A percentile compares a stretch with the other conserved stretches of the same genome.
Conservation (phyloP, 371 early-diverging fungal species). For the Massospora cicadina region DNA sequence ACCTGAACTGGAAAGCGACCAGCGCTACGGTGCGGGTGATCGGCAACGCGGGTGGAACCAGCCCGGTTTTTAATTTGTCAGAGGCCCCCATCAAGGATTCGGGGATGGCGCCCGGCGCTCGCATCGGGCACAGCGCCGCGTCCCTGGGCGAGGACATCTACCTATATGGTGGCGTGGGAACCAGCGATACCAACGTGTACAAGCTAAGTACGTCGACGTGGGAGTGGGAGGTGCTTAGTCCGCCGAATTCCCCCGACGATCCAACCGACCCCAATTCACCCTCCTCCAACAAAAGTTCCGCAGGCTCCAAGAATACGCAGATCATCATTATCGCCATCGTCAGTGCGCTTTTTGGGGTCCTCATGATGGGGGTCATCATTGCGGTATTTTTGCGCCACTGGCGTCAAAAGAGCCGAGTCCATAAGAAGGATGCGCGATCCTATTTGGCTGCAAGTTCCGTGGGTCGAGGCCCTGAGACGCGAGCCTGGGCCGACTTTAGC, state of each 20-base stretch:
- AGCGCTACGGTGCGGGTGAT: not conserved
- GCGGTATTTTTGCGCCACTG: slow-evolving; percentile 3
- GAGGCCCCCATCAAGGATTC: not conserved
- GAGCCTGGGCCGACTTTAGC: slow-evolving; percentile 2
- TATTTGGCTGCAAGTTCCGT: not conserved
- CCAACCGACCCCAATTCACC: not conserved
- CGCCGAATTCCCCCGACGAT: too few species aligned
- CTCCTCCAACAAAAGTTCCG: not conserved
- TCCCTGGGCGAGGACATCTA: not conserved
- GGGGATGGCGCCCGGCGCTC: not conserved
- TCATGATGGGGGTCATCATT: slow-evolving; percentile 3
- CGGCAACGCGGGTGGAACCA: not conserved
- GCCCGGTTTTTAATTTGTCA: not conserved
- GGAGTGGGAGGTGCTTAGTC: not conserved
- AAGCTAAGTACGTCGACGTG: not conserved
- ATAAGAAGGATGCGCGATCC: not conserved
- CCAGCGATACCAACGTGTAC: slow-evolving; percentile 3
- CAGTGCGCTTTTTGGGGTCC: slow-evolving; percentile 5
- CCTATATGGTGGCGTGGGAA: slow-evolving; percentile 3
- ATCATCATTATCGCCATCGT: slow-evolving; percentile 5
- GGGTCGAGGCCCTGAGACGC: not conserved
- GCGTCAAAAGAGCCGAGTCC: slow-evolving; percentile 8
- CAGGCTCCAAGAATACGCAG: not conserved
- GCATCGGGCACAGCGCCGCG: slow-evolving; percentile 5
- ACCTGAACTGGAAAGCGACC: slow-evolving; percentile 7